Percentiles rank a stretch among this genome's conserved stretches.
Evolutionary conservation across 1,284 basidiomycete species (phyloP).

Genomic region (Ganoderma meredithae): DNA sequence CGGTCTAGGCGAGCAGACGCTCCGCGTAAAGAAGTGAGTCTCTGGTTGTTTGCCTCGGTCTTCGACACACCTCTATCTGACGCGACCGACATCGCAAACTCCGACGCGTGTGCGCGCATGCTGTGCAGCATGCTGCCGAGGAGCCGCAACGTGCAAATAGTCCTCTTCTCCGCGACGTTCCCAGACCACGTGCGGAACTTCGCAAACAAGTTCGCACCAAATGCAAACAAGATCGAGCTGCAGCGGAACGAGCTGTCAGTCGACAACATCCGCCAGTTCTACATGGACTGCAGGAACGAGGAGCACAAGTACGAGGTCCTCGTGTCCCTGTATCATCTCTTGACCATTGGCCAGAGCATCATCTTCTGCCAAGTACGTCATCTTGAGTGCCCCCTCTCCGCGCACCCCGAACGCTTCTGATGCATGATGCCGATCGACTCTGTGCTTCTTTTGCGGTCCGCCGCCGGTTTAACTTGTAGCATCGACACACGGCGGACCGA

Average conservation of each 20-base stretch:
- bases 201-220: conserved; percentile 91
- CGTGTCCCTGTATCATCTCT: conserved; percentile 87
- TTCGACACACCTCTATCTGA: conserved; percentile 17
- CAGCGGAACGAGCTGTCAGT: conserved; percentile 95
- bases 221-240: conserved; percentile 96
- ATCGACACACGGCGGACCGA: conserved; percentile 91
- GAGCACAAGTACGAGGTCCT: conserved; percentile 97
- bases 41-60: not conserved
- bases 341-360: conserved; percentile 97
- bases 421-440: not conserved
- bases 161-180: conserved; percentile 99
- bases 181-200: conserved; percentile 92
- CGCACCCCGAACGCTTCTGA: conserved; percentile 8
- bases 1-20: conserved; percentile 95
- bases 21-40: conserved; percentile 92
- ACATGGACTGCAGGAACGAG: conserved; percentile 92
- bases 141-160: conserved; percentile 75
- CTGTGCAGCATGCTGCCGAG: conserved; percentile 72
- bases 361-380: conserved; percentile 87
- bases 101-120: conserved; percentile 4
- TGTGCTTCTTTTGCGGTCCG: not conserved
- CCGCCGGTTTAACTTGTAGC: conserved; percentile 50
- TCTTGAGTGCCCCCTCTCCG: not conserved
- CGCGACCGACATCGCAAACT: conserved; percentile 3
- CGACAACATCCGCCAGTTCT: conserved; percentile 96